A percentile compares a stretch with the other conserved stretches of the same genome.
These are phyloP conservation scores for Russula olivacea DNA, from an alignment of 768 basidiomycete species.

Conservation along the genomic window DNA sequence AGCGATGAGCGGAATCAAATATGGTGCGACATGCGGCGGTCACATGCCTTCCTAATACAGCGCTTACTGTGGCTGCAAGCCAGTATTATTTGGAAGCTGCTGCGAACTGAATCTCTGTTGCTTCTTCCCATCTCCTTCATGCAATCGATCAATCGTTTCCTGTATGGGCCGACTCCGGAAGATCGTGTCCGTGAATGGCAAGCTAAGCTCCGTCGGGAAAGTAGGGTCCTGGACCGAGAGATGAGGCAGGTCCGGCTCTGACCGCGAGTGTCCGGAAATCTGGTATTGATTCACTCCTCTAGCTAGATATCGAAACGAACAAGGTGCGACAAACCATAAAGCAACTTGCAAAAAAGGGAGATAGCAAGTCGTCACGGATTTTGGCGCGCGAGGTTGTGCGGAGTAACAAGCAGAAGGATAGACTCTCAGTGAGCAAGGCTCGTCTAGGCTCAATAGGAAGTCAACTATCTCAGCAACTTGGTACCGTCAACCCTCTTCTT, in stretches of 20 bases:
- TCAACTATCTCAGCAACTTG: constrained; percentile 87
- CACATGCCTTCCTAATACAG: constrained; percentile 9
- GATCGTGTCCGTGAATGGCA: constrained; percentile 94
- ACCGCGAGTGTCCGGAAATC: constrained; percentile 18
- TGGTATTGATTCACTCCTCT: constrained; percentile 17
- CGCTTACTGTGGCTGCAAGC: not conserved
- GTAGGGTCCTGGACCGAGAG: constrained; percentile 83
- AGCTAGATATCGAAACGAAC: constrained; percentile 78
- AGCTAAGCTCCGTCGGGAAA: constrained; percentile 72
- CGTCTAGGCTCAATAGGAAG: constrained; percentile 83
- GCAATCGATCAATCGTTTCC: constrained; percentile 86
- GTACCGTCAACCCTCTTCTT: constrained; percentile 44
- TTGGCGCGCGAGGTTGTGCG: constrained; percentile 92
- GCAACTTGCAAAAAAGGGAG: constrained; percentile 84
- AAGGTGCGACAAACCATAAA: constrained; percentile 81
- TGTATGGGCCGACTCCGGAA: constrained; percentile 95
- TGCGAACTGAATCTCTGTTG: too few species aligned
- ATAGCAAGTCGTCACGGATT: constrained; percentile 87
- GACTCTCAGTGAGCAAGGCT: constrained; percentile 89
- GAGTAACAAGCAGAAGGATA: constrained; percentile 90
- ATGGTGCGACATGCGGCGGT: not conserved
- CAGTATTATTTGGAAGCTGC: too few species aligned
- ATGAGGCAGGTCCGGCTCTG: constrained; percentile 77
- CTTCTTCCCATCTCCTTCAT: constrained; percentile 35
- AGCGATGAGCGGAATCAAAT: not conserved